Base-by-base conservation (phyloP, 1,139 yeast genomes). In the Saccharomyces hybrid region DNA sequence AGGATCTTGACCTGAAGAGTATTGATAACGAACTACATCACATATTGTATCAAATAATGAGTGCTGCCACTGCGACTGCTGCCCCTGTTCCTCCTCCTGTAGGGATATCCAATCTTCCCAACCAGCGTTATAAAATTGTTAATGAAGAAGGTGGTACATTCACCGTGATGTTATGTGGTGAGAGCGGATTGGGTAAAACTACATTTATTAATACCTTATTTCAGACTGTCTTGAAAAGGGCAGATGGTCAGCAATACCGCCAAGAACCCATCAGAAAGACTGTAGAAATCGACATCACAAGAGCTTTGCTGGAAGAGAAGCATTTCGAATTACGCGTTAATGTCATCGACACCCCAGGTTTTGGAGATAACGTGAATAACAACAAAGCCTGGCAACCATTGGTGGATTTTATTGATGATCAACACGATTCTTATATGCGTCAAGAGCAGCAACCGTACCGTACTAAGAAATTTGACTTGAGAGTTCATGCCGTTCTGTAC, bases 401-500 rank as follows among this genome's bases (percentile, higher is more conserved):
- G 64, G 80, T 90, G 57, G 97, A 91, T 70, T 93, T 91, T 67
- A 81, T 93, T 59, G 99, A 93, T 72, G 99, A 93, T 73, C 99
- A 93, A 76, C 97, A 93, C 70, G 96, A 93, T 72, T 80, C 88
- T 31, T 91, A 75, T 70, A 87, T 93, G 96, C 85, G 88, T 68
- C 99, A 95, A 74, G 98, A 93, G 71, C 95, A 90, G 71, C 99
- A 95, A 74, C 99, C 99, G 41, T 71, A 73, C 56, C 84, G 99
- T 71, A 64, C 59, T 4, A 77, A 76, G 56, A 82, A 78, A 67
- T 85, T 83, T 65, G 99, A 95, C 72, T 76, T 90, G 71, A 81
- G 99, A 63, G 98, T 93, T 38, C 98, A 93, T 68, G 98, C 96
- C 3, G 91, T 96, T 71, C 78, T 93, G 58, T 93, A 93, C 74